phyloP scores from a whole-genome alignment of 2,329 filamentous ascomycete genomes.

The Epichloe brachyelytri region DNA sequence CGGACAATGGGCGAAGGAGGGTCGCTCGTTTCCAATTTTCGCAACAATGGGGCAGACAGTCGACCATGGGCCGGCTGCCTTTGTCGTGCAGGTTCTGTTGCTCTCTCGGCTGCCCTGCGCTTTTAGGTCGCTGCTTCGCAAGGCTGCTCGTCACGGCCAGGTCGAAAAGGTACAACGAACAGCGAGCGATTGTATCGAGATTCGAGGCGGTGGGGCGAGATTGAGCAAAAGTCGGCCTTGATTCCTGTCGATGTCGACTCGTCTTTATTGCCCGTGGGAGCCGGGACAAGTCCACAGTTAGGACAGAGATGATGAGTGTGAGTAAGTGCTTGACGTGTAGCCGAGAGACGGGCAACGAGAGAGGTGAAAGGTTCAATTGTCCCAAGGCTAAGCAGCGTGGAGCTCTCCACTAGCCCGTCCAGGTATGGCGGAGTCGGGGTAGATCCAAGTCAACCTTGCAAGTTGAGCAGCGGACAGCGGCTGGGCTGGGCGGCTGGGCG shows the following conservation, averaged over 20 bases:
- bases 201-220: not conserved
- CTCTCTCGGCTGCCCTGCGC: not conserved
- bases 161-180: not conserved
- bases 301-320: not conserved
- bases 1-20: not conserved
- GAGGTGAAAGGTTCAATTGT: not conserved
- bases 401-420: not conserved
- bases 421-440: not conserved
- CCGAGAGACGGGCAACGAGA: not conserved
- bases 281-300: not conserved
- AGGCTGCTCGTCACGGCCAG: not conserved
- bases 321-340: not conserved
- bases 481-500: too few relatives aligned
- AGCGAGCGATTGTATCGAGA: not conserved
- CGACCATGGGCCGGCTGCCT: not conserved
- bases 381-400: not conserved
- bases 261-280: not conserved
- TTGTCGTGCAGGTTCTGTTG: not conserved
- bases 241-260: not conserved
- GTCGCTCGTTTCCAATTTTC: not conserved
- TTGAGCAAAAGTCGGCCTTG: not conserved
- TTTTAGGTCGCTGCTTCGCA: not conserved
- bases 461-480: too few relatives aligned
- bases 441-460: not conserved
- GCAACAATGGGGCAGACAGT: not conserved